phyloP scores from a whole-genome alignment of 345 rosid species.

The Raphanus raphanistrum region DNA sequence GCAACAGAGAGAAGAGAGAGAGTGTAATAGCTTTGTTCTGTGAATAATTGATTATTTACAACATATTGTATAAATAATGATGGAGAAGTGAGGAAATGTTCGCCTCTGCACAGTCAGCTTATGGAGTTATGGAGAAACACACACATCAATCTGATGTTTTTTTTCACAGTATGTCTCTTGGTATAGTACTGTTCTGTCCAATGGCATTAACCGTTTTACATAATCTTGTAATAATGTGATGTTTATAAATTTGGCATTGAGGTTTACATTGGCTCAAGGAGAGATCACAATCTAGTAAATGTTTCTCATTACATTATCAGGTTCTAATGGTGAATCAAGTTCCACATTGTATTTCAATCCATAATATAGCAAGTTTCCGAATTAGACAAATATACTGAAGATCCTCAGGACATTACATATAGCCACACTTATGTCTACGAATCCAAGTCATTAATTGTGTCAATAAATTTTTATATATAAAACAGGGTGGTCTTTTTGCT shows the following conservation, averaged over 20 bases:
- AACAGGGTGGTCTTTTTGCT: background rate
- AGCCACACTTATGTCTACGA: constrained; percentile 24
- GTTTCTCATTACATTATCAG: constrained; percentile 16
- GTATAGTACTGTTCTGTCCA: constrained; percentile 9
- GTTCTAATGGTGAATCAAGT: constrained; percentile 7
- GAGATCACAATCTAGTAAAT: background rate
- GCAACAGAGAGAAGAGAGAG: constrained; percentile 1
- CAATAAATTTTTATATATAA: constrained; percentile 5
- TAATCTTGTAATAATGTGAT: constrained; percentile 10
- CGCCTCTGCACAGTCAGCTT: constrained; percentile 14
- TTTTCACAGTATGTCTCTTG: constrained; percentile 2
- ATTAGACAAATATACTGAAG: constrained; percentile 14
- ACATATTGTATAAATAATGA: constrained; percentile 3
- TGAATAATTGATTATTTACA: constrained; percentile 8
- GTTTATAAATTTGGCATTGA: background rate
- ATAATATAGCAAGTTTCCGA: constrained; percentile 27
- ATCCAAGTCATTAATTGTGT: constrained; percentile 13
- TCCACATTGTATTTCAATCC: constrained; percentile 14
- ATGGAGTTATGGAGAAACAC: constrained; percentile 14
- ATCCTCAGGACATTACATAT: constrained; percentile 17
- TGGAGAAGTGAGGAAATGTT: background rate
- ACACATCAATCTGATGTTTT: constrained; percentile 7
- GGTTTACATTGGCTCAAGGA: background rate
- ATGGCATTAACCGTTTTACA: background rate
- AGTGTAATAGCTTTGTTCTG: background rate